Base-by-base conservation (phyloP, 352 stramenopile genomes). In the Globisporangium alternatum region DNA sequence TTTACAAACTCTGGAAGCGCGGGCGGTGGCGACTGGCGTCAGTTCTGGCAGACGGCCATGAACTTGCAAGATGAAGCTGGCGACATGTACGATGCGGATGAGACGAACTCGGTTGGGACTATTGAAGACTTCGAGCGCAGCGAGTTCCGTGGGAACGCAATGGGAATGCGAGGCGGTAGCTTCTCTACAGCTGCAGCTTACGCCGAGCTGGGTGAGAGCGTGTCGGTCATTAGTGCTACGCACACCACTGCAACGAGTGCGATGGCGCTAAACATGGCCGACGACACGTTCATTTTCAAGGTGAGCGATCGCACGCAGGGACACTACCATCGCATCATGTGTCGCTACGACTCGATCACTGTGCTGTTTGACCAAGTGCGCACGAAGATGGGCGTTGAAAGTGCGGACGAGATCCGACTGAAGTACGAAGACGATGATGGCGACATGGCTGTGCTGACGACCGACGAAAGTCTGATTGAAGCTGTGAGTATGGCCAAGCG, bases 381-480 rank as follows among this genome's bases (percentile, higher is more conserved):
- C 7, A 73, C 82, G 60, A 95, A 96, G 71, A 91, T 96, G 82
- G 77, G 81, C 1, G 68, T 90, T 0, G 66, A 74, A 3, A 52
- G 74, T 0, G 71, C 76, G 3, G 86, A 93, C 43, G 79, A 91
- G 2, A 51, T 96, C 15, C 81, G 81, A 0, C 69, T 96, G 17
- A 95, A 93, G 72, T 96, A 95, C 64, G 84, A 95, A 64, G 88
- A 96, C 62, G 88, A 96, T 52, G 88, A 96, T 63, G 88, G 88
- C 15, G 88, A 96, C 66, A 59, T 94, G 39, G 86, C 85, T 13
- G 75, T 96, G 52, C 73, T 96, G 47, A 94, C 83, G 44, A 89
- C 85, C 6, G 85, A 96, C 65, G 84, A 93, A 64, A 95, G 86
- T 66, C 69, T 96, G 49, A 66, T 93, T 17, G 88, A 96, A 56